Evolutionary conservation across 345 rosid species (phyloP).

Genomic region (Lepidium didymum): DNA sequence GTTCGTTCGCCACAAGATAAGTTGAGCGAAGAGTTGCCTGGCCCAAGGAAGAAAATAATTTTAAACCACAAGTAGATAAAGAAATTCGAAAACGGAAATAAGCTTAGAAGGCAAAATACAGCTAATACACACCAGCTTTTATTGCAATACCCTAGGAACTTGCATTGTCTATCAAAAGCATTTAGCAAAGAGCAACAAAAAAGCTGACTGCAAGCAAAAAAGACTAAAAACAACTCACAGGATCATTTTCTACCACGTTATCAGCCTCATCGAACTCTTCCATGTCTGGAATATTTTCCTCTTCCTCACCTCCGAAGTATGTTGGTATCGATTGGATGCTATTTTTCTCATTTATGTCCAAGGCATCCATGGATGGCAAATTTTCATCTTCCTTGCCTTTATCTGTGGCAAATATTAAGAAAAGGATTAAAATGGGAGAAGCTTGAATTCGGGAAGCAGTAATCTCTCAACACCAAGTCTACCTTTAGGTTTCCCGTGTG

Average conservation of each 20-base stretch:
- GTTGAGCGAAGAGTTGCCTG: slow-evolving; percentile 84
- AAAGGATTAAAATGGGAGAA: neutral
- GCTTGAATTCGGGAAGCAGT: neutral
- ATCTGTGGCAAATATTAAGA: slow-evolving; percentile 29
- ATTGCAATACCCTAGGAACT: neutral
- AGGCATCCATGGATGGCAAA: slow-evolving; percentile 83
- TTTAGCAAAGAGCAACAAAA: neutral
- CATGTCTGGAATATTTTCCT: slow-evolving; percentile 94
- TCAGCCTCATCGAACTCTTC: slow-evolving; percentile 76
- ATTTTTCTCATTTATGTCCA: slow-evolving; percentile 51
- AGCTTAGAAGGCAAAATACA: neutral
- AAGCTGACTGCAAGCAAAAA: neutral
- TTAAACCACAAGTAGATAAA: neutral
- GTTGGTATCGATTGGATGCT: slow-evolving; percentile 62
- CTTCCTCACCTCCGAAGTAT: slow-evolving; percentile 79
- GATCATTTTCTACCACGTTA: slow-evolving; percentile 64
- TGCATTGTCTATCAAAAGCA: neutral
- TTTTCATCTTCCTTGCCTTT: slow-evolving; percentile 67
- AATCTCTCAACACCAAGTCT: neutral
- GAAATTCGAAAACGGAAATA: neutral
- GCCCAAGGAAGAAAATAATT: neutral
- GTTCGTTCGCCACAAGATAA: slow-evolving; percentile 77
- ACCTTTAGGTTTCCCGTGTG: slow-evolving; percentile 98
- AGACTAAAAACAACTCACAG: slow-evolving; percentile 35
- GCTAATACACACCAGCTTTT: neutral